Base-by-base conservation (phyloP, 768 basidiomycete species). In the Saitozyma podzolica region DNA sequence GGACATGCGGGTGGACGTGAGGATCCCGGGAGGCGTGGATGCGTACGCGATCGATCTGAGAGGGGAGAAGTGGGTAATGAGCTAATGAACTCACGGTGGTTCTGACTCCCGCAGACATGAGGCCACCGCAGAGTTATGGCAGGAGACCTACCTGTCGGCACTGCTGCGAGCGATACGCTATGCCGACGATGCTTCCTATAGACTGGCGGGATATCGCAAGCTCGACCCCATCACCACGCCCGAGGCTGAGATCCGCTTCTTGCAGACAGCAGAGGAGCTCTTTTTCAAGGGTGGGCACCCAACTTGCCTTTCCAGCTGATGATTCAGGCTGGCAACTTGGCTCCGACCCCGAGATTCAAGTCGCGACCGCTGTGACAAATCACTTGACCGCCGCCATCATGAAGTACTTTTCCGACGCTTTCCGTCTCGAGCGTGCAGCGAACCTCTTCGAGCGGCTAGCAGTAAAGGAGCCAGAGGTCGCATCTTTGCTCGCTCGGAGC, bases 281-380 rank as follows among this genome's bases (percentile, higher is more conserved):
- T 98, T 98, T 72, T 80, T 86, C 75, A 93, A 95, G 80, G 93
- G 92, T 87, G 40, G 6, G 80, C 29, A 13, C 8, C 6, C n/a
- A 42, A 39, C 45, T 54, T 54, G 10, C 43, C 9, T 16, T 9
- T 16, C 9, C 9, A 16, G 43, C 43, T 45, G 9, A 45, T 16
- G 16, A 45, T 45, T 9, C 43, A 45, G 93, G 95, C 41, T 98
- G 96, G 96, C 94, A 96, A 75, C 90, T 98, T 8, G 96, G 95
- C 2, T 96, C 93, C 0, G 96, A 98, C 67, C 96, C 96, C 0
- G 96, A 99, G 80, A 95, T 98, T 20, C 96, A 99, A 76, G 95
- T 99, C 13, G 96, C 96, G 1, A 95, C 93, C 3, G 84, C 92
- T 39, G 92, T 96, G 6, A 94, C 93, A 20, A 99, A 99, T 77